Base-by-base conservation (phyloP, 768 basidiomycete species). In the Lepiota subincarnata region DNA sequence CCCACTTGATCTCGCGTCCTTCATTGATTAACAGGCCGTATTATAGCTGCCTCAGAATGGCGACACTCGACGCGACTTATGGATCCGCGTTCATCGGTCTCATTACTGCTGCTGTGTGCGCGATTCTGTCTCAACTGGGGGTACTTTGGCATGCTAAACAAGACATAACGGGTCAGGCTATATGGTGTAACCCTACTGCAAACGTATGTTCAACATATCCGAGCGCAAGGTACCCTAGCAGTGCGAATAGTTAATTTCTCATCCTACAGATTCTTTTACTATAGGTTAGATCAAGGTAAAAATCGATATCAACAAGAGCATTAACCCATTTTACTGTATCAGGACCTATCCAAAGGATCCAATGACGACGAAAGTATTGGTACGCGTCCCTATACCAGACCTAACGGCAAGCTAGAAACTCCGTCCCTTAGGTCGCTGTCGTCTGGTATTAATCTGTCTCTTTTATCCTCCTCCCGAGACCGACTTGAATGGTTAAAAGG, bases 131-230 rank as follows among this genome's bases (percentile, higher is more conserved):
- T 16, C 12, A 19, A 18, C 5, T 34, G 6, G 6, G 19, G n/a
- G 8, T 19, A 11, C 10, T 18, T 2, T 34, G 10, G 22, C 7
- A 16, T 6, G 13, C 18, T n/a, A 4, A 26, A 16, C 14, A 40
- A 53, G 14, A 38, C 1, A 22, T 22, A 16, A n/a, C 44, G 19
- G 20, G 14, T 18, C 24, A 79, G 76, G 35, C 58, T 78, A 39
- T 79, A 76, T 60, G 78, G 78, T 34, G 71, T 77, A 20, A 78
- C 77, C 6, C 58, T 78, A 28, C 60, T 78, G 18, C 72, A 75
- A 52, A 71, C 71, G 71, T 75, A 57, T 58, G 71, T 65, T 24
- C 48, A 24, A 18, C 18, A 16, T 28, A 41, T 47, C 40, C 37
- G 16, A 14, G 36, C 3, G 37, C 19, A 2, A 34, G 37, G 41